phyloP scores from a whole-genome alignment of 805 yeast genomes.

The Metschnikowia reukaufii region DNA sequence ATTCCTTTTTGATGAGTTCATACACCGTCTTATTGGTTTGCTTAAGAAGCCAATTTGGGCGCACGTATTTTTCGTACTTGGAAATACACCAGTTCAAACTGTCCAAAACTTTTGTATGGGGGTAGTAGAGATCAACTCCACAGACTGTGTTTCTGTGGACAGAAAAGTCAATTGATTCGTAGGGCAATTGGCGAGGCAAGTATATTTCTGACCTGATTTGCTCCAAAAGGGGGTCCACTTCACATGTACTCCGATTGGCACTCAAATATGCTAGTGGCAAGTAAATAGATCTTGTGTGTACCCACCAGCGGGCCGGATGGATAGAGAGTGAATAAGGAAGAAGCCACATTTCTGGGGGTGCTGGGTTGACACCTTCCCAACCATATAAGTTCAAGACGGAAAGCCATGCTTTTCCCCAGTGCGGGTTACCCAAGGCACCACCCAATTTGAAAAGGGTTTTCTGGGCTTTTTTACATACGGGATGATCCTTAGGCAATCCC shows the following conservation, averaged over 20 bases:
- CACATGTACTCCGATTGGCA: constrained; percentile 53
- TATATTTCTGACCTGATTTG: constrained; percentile 82
- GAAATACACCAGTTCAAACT: constrained; percentile 58
- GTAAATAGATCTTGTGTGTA: constrained; percentile 91
- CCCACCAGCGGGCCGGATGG: constrained; percentile 99
- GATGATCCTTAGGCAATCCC: constrained; percentile 74
- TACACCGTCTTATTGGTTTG: constrained; percentile 53
- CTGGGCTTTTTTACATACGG: constrained; percentile 76
- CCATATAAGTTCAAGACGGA: constrained; percentile 74
- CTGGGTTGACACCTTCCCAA: constrained; percentile 98
- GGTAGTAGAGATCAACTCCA: constrained; percentile 91
- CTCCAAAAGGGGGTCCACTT: constrained; percentile 59
- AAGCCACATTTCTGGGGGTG: constrained; percentile 93
- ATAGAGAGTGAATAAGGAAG: constrained; percentile 78
- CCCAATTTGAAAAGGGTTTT: constrained; percentile 68
- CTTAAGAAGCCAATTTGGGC: constrained; percentile 73
- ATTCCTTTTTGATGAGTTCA: constrained; percentile 69
- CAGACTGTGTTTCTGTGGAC: constrained; percentile 80
- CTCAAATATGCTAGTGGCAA: constrained; percentile 82
- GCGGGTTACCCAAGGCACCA: constrained; percentile 89
- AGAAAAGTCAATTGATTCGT: constrained; percentile 63
- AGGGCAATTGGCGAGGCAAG: constrained; percentile 47
- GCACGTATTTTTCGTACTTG: constrained; percentile 63
- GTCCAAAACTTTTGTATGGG: constrained; percentile 74
- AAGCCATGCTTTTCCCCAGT: constrained; percentile 97